Percentiles rank a stretch among this genome's conserved stretches.
These are phyloP conservation scores for Leishmania aethiopica DNA, from an alignment of 208 protist genomes.

Conservation along the genomic window DNA sequence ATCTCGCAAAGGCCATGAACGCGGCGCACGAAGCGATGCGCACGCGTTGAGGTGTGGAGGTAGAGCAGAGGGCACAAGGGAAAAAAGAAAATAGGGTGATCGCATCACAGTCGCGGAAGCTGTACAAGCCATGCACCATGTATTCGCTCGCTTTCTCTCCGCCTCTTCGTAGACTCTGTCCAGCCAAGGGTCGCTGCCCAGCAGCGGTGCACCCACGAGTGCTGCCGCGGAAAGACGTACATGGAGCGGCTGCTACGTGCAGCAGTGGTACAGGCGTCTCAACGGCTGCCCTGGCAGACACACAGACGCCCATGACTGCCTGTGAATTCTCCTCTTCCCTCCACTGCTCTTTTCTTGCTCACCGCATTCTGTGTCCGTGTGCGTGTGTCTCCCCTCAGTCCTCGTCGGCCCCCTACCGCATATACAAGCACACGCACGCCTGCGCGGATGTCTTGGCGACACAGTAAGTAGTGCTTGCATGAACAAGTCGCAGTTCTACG, in stretches of 20 bases:
- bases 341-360: neutral
- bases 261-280: neutral
- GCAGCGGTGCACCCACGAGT: neutral
- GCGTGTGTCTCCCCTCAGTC: neutral
- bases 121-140: neutral
- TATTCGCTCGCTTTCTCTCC: neutral
- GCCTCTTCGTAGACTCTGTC: neutral
- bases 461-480: neutral
- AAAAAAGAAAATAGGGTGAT: neutral
- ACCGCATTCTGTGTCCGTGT: neutral
- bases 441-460: neutral
- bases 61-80: neutral
- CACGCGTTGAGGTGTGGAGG: neutral
- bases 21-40: slow-evolving; percentile 34
- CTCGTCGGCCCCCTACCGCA: neutral
- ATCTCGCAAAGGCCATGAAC: slow-evolving; percentile 72
- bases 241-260: neutral
- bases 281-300: neutral
- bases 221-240: neutral
- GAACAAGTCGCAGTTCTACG: neutral
- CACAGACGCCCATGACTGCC: neutral
- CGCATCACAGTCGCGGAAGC: neutral
- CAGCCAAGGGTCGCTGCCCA: neutral
- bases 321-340: neutral
- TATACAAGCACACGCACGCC: neutral